Evolutionary conservation across 1,284 basidiomycete species (phyloP), one percentile per base, ranked within the genome.

Genomic region (Leccinum huronense): DNA sequence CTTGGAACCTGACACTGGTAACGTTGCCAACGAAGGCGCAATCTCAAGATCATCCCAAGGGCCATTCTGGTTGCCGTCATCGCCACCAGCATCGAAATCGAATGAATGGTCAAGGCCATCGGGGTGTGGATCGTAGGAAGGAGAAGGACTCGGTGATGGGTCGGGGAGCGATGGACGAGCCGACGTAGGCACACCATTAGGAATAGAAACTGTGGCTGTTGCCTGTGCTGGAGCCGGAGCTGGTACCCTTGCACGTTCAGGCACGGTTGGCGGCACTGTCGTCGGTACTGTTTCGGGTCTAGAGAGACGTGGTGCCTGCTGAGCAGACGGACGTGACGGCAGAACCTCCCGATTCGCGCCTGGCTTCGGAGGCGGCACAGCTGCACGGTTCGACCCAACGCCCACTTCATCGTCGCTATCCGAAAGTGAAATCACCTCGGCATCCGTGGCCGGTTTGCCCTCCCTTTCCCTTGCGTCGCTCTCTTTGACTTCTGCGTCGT

Each of bases 401-500:
- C 7, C 57, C 19, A 33, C 1, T 14, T 69, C 71, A 1, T 68
- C 66, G 0, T 75, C 73, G 19, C 73, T 76, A 27, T 77, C 75
- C n/a, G 60, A 57, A 16, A 77, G 60, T 11, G 63, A 69, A 30
- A 75, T 75, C 13, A 77, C 70, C 40, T 76, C 75, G 5, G 6
- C 65, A 13, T 61, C 34, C 31, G 4, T 31, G 3, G 38, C 31
- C 62, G 38, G 30, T 55, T 69, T 31, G 34, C 27, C 5, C 14
- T 45, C 8, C 36, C 42, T 19, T 63, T 23, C 23, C 23, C 23
- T 23, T 23, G 70, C 13, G 59, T 63, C 55, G 58, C 54, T 2
- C 34, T 14, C 48, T 27, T 51, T 53, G 23, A 1, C 48, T 14
- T 53, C 48, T 53, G 13, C 23, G 48, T 53, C 13, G 1, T 27